Evolutionary conservation across 2,329 filamentous ascomycete genomes (phyloP).

Genomic region (Daldinia sp.): DNA sequence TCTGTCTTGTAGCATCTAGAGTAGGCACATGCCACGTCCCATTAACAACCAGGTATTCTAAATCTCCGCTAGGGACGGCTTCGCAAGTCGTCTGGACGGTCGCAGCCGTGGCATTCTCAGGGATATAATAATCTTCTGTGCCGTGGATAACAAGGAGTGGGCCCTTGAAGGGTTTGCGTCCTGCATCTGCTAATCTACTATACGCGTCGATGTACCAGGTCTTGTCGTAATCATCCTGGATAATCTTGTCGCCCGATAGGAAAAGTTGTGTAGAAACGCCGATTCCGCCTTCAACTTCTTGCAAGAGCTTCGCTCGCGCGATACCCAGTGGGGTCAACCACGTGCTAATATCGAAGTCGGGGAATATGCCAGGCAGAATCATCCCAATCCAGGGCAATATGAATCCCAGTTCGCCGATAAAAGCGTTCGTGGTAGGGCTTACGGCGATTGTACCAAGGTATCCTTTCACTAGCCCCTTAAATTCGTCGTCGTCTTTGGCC

Average conservation of each 20-base stretch:
- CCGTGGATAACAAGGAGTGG: constrained; percentile 52
- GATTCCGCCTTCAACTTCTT: constrained; percentile 35
- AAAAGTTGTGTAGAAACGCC: constrained; percentile 30
- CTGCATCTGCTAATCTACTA: constrained; percentile 40
- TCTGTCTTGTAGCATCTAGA: constrained; percentile 33
- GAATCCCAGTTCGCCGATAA: constrained; percentile 6
- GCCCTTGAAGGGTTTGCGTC: constrained; percentile 46
- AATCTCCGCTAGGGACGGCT: background rate
- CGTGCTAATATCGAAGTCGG: constrained; percentile 39
- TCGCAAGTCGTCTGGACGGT: constrained; percentile 29
- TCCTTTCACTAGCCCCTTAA: constrained; percentile 38
- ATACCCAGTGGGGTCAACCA: constrained; percentile 43
- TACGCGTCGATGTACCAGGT: constrained; percentile 38
- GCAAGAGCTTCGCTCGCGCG: constrained; percentile 34
- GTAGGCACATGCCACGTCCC: constrained; percentile 36
- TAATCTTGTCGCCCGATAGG: constrained; percentile 12
- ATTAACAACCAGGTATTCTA: constrained; percentile 38
- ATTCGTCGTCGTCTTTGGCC: constrained; percentile 43
- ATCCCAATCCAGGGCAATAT: constrained; percentile 37
- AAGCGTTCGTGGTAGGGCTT: background rate
- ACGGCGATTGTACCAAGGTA: background rate
- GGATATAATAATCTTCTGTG: constrained; percentile 36
- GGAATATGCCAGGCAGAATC: constrained; percentile 39
- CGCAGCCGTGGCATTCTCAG: constrained; percentile 22
- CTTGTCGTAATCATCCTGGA: constrained; percentile 34